Evolutionary conservation across 2,329 filamentous ascomycete species (phyloP), one percentile per base, ranked within the genome.

Genomic region (Whalleya microplaca): DNA sequence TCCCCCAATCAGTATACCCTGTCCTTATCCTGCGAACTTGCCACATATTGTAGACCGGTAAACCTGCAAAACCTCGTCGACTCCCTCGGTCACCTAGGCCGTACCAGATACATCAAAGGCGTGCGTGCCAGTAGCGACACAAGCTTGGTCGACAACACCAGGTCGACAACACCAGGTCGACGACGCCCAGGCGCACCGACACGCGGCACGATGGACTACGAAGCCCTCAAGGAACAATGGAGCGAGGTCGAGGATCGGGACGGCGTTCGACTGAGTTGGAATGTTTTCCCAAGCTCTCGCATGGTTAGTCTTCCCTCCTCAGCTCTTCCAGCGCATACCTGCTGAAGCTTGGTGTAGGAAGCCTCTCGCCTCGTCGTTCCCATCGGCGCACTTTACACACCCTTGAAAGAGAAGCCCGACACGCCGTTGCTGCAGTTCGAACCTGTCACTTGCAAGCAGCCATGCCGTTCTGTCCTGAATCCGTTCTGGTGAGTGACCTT

Each of bases 251-350:
- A 99, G 80, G 95, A 99, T 72, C 88, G 91, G 67, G 95, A 99
- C 86, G 95, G 95, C 59, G 86, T 98, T 71, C 88, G 95, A 62
- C 83, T 99, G 65, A 97, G 94, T 78, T 99, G 95, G 95, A 99
- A 99, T 74, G 96, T 96, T 59, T 96, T 99, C 71, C 95, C 95
- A 48, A 97, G 93, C 80, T 94, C 94, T 71, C 92, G 95, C 74
- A 97, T 99, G 92, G 93, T 92, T 68, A 68, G 84, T 78, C 59
- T 53, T 53, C 37, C 43, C 42, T 32, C 48, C 44, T 49, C 47
- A 21, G 55, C 43, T 58, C 59, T 58, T 53, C 51, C 51, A 56
- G 63, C 65, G 63, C 56, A 42, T 49, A 45, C 29, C 21, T 62
- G 47, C 59, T 63, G 21, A 63, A 44, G 23, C 37, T 47, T 42